A percentile compares a stretch with the other conserved stretches of the same genome.
Conservation (phyloP, 2,329 filamentous ascomycete species). For the Coniochaeta sp. region DNA sequence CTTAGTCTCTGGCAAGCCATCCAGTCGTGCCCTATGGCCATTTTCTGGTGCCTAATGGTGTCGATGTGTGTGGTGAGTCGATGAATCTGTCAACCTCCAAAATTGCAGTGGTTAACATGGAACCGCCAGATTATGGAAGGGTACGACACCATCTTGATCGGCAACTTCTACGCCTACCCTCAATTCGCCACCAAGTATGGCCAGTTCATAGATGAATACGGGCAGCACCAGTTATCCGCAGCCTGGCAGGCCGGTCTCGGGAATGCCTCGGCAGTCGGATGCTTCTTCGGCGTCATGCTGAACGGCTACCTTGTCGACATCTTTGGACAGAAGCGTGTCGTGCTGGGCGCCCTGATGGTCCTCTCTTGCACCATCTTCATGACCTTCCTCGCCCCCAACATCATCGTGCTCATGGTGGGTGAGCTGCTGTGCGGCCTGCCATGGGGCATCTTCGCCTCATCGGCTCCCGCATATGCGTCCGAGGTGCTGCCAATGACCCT, state of each 20-base stretch:
- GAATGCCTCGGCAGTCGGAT: conserved; percentile 27
- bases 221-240: conserved; percentile 46
- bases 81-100: not conserved
- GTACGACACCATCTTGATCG: not conserved
- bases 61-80: not conserved
- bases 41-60: not conserved
- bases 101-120: not conserved
- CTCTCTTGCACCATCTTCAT: not conserved
- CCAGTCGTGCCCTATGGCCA: not conserved
- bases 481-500: conserved; percentile 68
- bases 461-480: conserved; percentile 59
- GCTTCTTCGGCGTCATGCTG: not conserved
- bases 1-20: not conserved
- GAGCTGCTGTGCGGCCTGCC: conserved; percentile 18
- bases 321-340: not conserved
- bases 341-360: not conserved
- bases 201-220: conserved; percentile 33
- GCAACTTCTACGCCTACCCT: conserved; percentile 38
- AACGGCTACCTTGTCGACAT: not conserved
- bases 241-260: conserved; percentile 56
- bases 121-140: not conserved
- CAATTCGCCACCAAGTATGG: conserved; percentile 55
- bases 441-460: conserved; percentile 35
- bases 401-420: conserved; percentile 4
- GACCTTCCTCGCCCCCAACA: not conserved